Evolutionary conservation across 1,139 yeast genomes (phyloP), one percentile per base, ranked within the genome.

Genomic region (Sugiyamaella xylanicola): DNA sequence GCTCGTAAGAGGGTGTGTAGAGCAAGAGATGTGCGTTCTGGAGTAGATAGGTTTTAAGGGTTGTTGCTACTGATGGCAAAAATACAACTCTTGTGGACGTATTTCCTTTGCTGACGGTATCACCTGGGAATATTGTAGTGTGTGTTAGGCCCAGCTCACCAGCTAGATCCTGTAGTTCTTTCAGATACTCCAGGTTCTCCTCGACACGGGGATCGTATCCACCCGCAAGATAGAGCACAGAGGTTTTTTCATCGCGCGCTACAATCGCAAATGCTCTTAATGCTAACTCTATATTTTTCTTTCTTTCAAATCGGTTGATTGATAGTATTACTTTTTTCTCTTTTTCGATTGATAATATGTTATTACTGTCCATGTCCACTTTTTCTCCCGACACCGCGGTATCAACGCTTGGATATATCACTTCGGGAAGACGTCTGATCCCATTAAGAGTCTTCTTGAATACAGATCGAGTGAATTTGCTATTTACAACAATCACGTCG

Each of bases 1-100:
- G 99, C 70, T 95, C 99, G 65, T 82, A 81, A 0, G 87, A 79
- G 1, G 99, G 99, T 0, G 99, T 95, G 68, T 93, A 93, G 46
- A 91, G 74, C 39, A 95, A 76, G 55, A 87, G 64, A 54, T 81
- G 78, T 1, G 93, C 79, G 9, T 75, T 71, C 45, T 78, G 71
- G 47, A 93, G 74, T 42, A 93, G 77, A 0, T 83, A 76, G 51
- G 85, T 84, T 67, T 91, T 90, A 55, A 87, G 69, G 1, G 78
- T 69, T 0, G 91, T 78, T 44, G 86, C 79, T 4, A 93, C 82
- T 0, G 96, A 88, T 0, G 97, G 96, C 56, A 92, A 70, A 69
- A 93, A 95, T 17, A 89, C 70, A 1, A 93, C 85, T 43, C 84
- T 80, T 3, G 58, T 48, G 1, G 56, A 21, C 7, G 25, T 41